Base-by-base conservation (phyloP, 108 stramenopile genomes). In the Ochromonas danica region DNA sequence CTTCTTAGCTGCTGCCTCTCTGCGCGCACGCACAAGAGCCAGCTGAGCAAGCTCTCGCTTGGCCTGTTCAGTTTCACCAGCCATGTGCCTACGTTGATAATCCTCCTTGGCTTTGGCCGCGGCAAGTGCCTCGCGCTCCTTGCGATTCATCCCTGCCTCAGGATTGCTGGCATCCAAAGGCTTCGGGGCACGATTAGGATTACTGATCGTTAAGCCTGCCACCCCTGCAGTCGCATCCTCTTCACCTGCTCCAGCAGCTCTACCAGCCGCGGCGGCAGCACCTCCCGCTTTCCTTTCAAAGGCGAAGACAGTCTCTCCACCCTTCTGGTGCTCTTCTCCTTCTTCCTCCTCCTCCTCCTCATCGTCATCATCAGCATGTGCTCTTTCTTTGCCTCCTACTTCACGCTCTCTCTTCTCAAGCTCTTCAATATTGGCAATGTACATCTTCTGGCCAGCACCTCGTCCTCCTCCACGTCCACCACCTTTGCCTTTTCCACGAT, bases 41-140 rank as follows among this genome's bases (percentile, higher is more conserved):
- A 79, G 38, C 10, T 25, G 63, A 3, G 3, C 63, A 3, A 67
- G 6, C 3, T 67, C 63, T 36, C 25, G 3, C 31, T 67, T 67
- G 3, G 63, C 63, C 39, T 79, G 25, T 63, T 79, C 62, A 41
- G 62, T 63, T 39, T 79, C 78, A 22, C 62, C 78, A 36, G 61
- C 78, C 22, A 36, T 3, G 10, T 79, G 35, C 17, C 62, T 30
- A 30, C 78, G 28, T 17, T 39, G 2, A 63, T 65, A 79, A 39
- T 63, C 78, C 31, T 79, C 78, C 30, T 61, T 62, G 1, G 62
- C 62, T 63, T 79, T 79, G 27, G n/a, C 45, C 1, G 30, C 30
- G 10, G 42, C 78, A 36, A 63, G 62, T 1, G 57, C 78, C n/a
- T 79, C 78, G n/a, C 78, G 6, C 22, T 51, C 45, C 22, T 51